Base-by-base conservation (phyloP, 768 basidiomycete species). In the Kwoniella pini region DNA sequence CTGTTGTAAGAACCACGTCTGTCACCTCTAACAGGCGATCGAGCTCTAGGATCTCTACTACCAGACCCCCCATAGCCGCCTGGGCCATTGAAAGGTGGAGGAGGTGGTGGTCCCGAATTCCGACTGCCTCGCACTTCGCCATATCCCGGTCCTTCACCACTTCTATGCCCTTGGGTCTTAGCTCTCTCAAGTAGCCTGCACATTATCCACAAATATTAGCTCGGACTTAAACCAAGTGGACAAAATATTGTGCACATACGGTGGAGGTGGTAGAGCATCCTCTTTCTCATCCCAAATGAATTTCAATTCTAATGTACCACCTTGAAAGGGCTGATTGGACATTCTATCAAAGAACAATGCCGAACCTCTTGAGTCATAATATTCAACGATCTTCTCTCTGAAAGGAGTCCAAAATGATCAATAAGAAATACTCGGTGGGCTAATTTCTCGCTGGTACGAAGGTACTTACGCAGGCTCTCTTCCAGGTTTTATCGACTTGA, bases 331-430 rank as follows among this genome's bases (percentile, higher is more conserved):
- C 79, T 89, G 86, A 59, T 90, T 87, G 49, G 90, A 84, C 63
- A 96, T 80, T 19, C 86, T 82, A 69, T 96, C 91, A 65, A 84
- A 86, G 0, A 93, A 88, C 67, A 89, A 85, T 30, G 86, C 86
- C 57, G 86, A 86, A 22, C 87, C 90, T 86, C 91, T 64, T 21
- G 44, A 46, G 74, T 99, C 96, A 74, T 87, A 99, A 73, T 86
- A 93, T 75, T 98, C 93, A n/a, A 98, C 88, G 65, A 90, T 86
- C 60, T 90, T 87, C 69, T 91, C 89, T 68, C 92, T 97, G 61
- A n/a, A n/a, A n/a, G n/a, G n/a, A n/a, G n/a, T n/a, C n/a, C n/a
- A n/a, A n/a, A n/a, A n/a, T n/a, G n/a, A n/a, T n/a, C n/a, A n/a
- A n/a, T n/a, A n/a, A n/a, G n/a, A n/a, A n/a, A n/a, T n/a, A n/a